Conservation (phyloP, 768 basidiomycete species). For the Hemileccinum rubropunctum region DNA sequence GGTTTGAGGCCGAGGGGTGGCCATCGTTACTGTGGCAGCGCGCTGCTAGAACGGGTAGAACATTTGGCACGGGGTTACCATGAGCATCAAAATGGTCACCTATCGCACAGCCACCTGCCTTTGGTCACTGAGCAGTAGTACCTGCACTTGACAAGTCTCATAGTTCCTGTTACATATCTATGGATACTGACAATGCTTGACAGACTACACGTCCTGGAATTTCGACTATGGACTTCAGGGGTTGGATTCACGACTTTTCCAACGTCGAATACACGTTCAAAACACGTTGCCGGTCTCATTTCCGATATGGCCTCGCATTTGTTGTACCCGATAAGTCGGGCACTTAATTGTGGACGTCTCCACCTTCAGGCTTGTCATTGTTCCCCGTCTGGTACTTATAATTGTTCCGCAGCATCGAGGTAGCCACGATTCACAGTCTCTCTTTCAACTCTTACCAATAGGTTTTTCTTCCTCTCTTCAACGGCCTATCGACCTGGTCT, state of each 20-base stretch:
- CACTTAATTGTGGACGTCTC: constrained; percentile 9
- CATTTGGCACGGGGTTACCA: too few species aligned
- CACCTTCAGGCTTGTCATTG: constrained; percentile 5
- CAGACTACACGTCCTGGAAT: background rate
- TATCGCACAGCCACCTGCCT: too few species aligned
- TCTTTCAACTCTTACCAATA: constrained; percentile 9
- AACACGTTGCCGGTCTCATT: constrained; percentile 28
- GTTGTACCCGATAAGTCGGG: constrained; percentile 8
- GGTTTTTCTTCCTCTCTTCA: background rate
- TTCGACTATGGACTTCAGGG: background rate
- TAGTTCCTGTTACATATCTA: background rate
- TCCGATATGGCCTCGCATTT: constrained; percentile 17
- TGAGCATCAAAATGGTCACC: too few species aligned
- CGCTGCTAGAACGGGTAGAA: too few species aligned
- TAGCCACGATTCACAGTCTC: constrained; percentile 14
- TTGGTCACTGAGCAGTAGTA: too few species aligned
- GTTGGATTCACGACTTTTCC: background rate
- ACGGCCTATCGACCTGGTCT: constrained; percentile 1
- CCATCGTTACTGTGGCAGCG: too few species aligned
- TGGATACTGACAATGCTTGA: constrained; percentile 4
- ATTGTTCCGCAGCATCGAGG: constrained; percentile 10
- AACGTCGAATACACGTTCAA: constrained; percentile 6
- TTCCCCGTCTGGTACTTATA: constrained; percentile 6
- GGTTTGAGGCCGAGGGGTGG: too few species aligned
- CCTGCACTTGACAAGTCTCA: too few species aligned